Conservation (phyloP, 495 filamentous ascomycete genomes). For the Neurospora intermedia region DNA sequence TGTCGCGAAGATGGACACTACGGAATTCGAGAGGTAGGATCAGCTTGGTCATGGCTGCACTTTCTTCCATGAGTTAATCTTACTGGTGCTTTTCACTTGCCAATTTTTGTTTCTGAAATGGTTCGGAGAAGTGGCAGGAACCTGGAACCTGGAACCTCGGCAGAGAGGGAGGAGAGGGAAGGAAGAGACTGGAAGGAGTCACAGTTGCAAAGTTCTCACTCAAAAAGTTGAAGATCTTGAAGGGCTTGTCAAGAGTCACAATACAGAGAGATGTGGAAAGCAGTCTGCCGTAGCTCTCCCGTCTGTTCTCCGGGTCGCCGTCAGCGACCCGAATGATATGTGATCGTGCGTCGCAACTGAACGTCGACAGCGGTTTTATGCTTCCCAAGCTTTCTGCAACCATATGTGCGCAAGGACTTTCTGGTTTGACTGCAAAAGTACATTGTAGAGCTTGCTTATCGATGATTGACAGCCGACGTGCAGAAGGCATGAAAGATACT, state of each 20-base stretch:
- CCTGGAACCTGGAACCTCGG: not conserved
- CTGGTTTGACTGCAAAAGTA: not conserved
- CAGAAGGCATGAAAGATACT: not conserved
- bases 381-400: not conserved
- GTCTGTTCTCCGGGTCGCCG: not conserved
- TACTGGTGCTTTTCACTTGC: not conserved
- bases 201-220: not conserved
- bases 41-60: not conserved
- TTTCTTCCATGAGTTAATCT: not conserved
- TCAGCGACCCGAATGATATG: not conserved
- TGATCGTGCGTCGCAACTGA: not conserved
- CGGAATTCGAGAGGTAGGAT: not conserved
- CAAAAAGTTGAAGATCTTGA: too few relatives aligned
- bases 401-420: not conserved
- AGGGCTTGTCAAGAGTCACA: too few relatives aligned
- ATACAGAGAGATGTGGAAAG: not conserved
- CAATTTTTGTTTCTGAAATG: not conserved
- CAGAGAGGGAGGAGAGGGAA: not conserved
- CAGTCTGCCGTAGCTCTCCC: not conserved
- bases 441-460: not conserved
- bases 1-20: not conserved
- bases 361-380: not conserved
- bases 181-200: not conserved
- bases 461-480: not conserved
- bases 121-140: not conserved